Percentiles rank a stretch among this genome's conserved stretches.
Conservation (phyloP, 306 rosid genomes). For the Trichosanthes cucumerina region DNA sequence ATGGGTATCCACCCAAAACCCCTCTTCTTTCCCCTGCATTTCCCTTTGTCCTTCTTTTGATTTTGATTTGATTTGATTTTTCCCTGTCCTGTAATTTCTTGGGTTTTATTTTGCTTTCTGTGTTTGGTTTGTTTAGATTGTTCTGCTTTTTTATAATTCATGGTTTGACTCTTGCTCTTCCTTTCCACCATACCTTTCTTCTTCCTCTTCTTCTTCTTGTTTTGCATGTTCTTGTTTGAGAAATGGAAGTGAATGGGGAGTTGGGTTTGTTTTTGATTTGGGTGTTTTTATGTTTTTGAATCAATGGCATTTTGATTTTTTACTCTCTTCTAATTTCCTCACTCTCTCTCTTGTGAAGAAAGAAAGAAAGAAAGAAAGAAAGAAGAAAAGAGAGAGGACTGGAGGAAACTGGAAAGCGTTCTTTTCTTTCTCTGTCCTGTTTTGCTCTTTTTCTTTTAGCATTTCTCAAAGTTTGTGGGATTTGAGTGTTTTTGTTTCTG, state of each 20-base stretch:
- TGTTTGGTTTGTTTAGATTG: background rate
- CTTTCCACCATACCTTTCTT: background rate
- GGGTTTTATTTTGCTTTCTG: background rate
- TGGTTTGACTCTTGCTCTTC: background rate
- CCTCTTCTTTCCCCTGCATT: background rate
- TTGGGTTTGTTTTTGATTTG: background rate
- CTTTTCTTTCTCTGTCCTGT: background rate
- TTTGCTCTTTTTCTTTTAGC: background rate
- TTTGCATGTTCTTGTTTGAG: background rate
- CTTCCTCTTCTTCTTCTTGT: background rate
- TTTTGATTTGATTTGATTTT: background rate
- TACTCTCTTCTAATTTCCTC: background rate
- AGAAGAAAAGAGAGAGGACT: background rate
- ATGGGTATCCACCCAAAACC: background rate
- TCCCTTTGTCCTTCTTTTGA: background rate
- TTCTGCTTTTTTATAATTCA: background rate
- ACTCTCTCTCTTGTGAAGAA: background rate
- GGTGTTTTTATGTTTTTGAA: background rate
- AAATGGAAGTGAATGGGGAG: background rate
- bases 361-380: background rate
- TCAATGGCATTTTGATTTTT: background rate
- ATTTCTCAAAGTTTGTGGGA: conserved; percentile 9
- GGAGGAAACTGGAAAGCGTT: background rate
- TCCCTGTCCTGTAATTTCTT: background rate
- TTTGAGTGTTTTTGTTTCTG: background rate